phyloP scores from a whole-genome alignment of 2,329 filamentous ascomycete genomes.

The Epichloe aotearoae region DNA sequence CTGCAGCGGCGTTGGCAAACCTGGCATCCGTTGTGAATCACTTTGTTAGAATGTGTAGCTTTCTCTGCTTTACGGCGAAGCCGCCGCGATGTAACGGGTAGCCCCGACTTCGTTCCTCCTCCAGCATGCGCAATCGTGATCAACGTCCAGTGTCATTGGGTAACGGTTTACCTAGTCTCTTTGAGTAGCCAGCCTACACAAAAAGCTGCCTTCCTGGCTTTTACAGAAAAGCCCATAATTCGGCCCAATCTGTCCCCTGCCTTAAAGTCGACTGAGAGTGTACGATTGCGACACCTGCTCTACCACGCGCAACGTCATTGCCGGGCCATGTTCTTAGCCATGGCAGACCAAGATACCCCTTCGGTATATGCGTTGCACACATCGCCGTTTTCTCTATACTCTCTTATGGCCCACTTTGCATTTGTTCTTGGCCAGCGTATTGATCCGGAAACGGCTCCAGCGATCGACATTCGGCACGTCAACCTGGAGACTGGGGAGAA shows the following conservation, averaged over 20 bases:
- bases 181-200: background rate
- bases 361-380: slow-evolving; percentile 16
- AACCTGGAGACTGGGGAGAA: slow-evolving; percentile 15
- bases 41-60: background rate
- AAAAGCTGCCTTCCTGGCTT: background rate
- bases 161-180: background rate
- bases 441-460: slow-evolving; percentile 13
- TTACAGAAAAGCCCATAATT: background rate
- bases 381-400: slow-evolving; percentile 19
- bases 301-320: background rate
- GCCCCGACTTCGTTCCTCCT: background rate
- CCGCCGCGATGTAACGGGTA: slow-evolving; percentile 4
- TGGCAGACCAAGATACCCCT: slow-evolving; percentile 4
- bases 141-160: background rate
- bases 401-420: slow-evolving; percentile 18
- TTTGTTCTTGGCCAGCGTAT: slow-evolving; percentile 14
- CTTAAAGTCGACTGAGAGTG: background rate
- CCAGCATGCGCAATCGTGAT: background rate
- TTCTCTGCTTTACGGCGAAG: slow-evolving; percentile 1
- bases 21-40: background rate
- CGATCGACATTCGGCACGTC: slow-evolving; percentile 14
- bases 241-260: background rate
- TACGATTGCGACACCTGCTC: too few relatives aligned
- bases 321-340: slow-evolving; percentile 3
- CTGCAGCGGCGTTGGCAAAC: background rate